Evolutionary conservation across 2,329 filamentous ascomycete genomes (phyloP), one percentile per base, ranked within the genome.

Genomic region (Karstenula rhodostoma): DNA sequence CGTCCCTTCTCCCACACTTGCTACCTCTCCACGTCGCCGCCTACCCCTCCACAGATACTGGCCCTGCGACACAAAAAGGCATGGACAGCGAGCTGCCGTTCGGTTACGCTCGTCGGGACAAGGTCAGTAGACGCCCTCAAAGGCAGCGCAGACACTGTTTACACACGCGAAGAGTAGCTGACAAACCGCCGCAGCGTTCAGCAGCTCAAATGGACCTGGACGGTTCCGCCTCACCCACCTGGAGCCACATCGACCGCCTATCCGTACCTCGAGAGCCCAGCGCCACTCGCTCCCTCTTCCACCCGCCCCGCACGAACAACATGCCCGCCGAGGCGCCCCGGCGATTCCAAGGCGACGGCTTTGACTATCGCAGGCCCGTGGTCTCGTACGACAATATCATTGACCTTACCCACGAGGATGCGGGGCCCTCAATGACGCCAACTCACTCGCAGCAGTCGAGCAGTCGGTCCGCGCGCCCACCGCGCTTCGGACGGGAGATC

Each of bases 331-430:
- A 67, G 35, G 63, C 68, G 27, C 72, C 73, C 48, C 66, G 64
- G 60, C 76, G 80, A 62, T 84, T 75, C 64, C 71, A 78, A 15
- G 82, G 85, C n/a, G 84, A 87, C 75, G 85, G 85, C 4, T 77
- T 81, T 47, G 86, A 88, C 63, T 84, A 80, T 62, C 78, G 86
- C 60, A 78, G 84, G 61, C 86, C 86, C 1, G 73, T 79, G 17
- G 78, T 80, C 17, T 75, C 79, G 75, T 61, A 65, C 15, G 15
- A 22, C 37, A 60, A 64, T 27, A 55, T 75, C 35, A 73, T 75
- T 8, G 75, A 78, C 58, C 72, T 77, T 40, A 75, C 74, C 2
- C 67, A 69, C 10, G 71, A 77, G 32, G 69, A 73, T 42, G 65
- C 66, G 56, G 65, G 55, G 47, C 67, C 62, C 32, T 66, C 62